Conservation (phyloP, 768 basidiomycete genomes). For the Collybia sp. region DNA sequence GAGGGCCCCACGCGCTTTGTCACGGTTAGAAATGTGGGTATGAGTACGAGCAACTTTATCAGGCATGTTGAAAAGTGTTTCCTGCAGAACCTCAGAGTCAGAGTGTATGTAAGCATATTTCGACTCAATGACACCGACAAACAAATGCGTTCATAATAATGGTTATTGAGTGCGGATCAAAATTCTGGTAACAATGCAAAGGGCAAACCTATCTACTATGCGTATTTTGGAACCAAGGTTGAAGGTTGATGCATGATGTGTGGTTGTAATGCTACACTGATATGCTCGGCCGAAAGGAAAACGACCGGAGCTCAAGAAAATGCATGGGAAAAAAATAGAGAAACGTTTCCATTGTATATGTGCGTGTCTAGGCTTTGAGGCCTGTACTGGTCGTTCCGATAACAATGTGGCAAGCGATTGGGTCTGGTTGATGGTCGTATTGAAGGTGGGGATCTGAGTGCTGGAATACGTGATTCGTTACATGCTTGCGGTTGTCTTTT, state of each 20-base stretch:
- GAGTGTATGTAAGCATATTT: not conserved
- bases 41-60: slow-evolving; percentile 47
- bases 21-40: slow-evolving; percentile 60
- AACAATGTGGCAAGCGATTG: no score
- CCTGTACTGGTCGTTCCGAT: no score
- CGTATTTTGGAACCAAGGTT: slow-evolving; percentile 13
- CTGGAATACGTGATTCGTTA: slow-evolving; percentile 15
- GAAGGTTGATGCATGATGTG: slow-evolving; percentile 3
- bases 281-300: no score
- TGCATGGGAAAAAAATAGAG: no score
- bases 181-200: no score
- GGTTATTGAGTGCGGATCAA: no score
- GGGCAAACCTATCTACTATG: slow-evolving; percentile 11
- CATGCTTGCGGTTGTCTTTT: slow-evolving; percentile 51
- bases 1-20: slow-evolving; percentile 33
- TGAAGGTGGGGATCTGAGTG: not conserved
- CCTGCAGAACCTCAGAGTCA: slow-evolving; percentile 3
- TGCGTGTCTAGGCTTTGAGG: no score
- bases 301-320: no score
- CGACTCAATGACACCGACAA: not conserved
- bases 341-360: no score
- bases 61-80: slow-evolving; percentile 30
- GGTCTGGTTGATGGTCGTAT: not conserved
- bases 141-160: no score
- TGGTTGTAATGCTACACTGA: not conserved